These are phyloP conservation scores for Claviceps cyperi DNA, from an alignment of 2,329 filamentous ascomycete genomes.

Conservation along the genomic window DNA sequence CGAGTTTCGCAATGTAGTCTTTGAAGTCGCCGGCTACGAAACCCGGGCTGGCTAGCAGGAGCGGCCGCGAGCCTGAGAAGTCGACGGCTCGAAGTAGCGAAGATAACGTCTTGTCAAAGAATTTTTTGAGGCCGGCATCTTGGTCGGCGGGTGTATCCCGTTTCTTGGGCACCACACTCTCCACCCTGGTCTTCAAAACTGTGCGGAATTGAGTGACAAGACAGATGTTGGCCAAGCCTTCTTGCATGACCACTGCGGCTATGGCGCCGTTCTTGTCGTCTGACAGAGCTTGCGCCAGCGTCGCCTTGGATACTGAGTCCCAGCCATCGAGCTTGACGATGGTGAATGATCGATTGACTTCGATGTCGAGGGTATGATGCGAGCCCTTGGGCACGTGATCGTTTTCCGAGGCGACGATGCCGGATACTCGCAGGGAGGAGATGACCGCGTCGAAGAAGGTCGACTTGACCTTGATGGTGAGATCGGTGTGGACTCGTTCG, in stretches of 20 bases:
- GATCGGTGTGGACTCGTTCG: slow-evolving; percentile 40
- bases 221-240: slow-evolving; percentile 71
- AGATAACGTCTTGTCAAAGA: slow-evolving; percentile 63
- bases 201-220: slow-evolving; percentile 70
- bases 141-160: slow-evolving; percentile 49
- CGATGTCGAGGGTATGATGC: slow-evolving; percentile 59
- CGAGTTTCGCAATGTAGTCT: slow-evolving; percentile 53
- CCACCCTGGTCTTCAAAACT: slow-evolving; percentile 48
- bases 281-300: slow-evolving; percentile 64
- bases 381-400: slow-evolving; percentile 37
- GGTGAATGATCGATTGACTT: slow-evolving; percentile 76
- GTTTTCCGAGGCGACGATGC: slow-evolving; percentile 38
- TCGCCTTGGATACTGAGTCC: slow-evolving; percentile 76
- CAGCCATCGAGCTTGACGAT: slow-evolving; percentile 72
- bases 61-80: slow-evolving; percentile 51
- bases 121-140: slow-evolving; percentile 53
- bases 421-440: slow-evolving; percentile 41
- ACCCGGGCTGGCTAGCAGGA: slow-evolving; percentile 78
- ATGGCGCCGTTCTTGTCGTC: slow-evolving; percentile 68
- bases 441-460: slow-evolving; percentile 44
- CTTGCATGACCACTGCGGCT: slow-evolving; percentile 87
- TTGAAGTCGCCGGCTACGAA: slow-evolving; percentile 75
- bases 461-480: slow-evolving; percentile 41
- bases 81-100: slow-evolving; percentile 69
- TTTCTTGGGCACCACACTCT: slow-evolving; percentile 54